A percentile compares a stretch with the other conserved stretches of the same genome.
phyloP scores from a whole-genome alignment of 1,284 basidiomycete genomes.

The Schizopora paradoxa region DNA sequence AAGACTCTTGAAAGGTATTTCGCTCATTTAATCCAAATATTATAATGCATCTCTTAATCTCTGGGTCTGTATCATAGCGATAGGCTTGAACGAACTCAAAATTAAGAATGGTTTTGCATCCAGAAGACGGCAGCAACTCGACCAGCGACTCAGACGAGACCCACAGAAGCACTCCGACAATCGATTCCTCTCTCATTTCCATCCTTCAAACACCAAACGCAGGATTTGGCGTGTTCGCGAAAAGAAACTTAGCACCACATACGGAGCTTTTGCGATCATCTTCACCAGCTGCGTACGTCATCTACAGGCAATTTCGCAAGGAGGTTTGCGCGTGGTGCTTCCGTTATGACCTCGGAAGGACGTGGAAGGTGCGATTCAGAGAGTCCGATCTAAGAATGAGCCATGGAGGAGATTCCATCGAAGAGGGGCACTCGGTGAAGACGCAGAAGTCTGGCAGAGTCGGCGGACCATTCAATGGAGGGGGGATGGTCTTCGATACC shows the following conservation, averaged over 20 bases:
- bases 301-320: conserved; percentile 19
- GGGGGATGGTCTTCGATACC: conserved; percentile 1
- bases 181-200: too few relatives aligned
- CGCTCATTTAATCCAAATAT: too few relatives aligned
- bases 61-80: too few relatives aligned
- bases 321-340: conserved; percentile 24
- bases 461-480: conserved; percentile 2
- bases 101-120: too few relatives aligned
- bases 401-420: conserved; percentile 5
- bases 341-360: conserved; percentile 20
- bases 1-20: too few relatives aligned
- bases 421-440: conserved; percentile 7
- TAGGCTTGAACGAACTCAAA: too few relatives aligned
- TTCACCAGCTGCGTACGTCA: conserved; percentile 13
- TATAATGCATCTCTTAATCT: too few relatives aligned
- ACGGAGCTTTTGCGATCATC: conserved; percentile 1
- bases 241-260: conserved; percentile 1
- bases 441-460: too few relatives aligned
- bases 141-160: too few relatives aligned
- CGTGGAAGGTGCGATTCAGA: conserved; percentile 15
- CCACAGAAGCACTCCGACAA: too few relatives aligned
- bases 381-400: conserved; percentile 2
- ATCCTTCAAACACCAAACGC: too few relatives aligned
- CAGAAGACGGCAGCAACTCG: too few relatives aligned
- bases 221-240: conserved; percentile 15